phyloP scores from a whole-genome alignment of 257 asterid genomes.

The Jasminum sambac region DNA sequence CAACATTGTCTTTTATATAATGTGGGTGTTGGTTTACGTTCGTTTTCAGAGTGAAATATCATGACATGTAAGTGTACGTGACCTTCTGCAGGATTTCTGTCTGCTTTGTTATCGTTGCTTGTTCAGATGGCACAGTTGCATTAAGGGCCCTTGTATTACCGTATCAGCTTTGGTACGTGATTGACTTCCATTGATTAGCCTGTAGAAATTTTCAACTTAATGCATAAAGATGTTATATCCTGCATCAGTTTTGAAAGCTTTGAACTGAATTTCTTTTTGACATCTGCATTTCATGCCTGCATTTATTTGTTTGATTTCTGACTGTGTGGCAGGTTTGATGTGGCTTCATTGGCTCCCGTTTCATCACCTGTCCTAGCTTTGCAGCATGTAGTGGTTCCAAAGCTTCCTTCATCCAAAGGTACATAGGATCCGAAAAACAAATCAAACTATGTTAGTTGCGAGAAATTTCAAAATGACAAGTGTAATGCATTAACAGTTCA shows the following conservation, averaged over 20 bases:
- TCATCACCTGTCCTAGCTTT: slow-evolving; percentile 79
- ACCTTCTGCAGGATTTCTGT: slow-evolving; percentile 61
- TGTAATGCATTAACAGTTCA: background rate
- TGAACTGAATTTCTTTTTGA: background rate
- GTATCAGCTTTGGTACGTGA: slow-evolving; percentile 66
- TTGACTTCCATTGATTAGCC: slow-evolving; percentile 16
- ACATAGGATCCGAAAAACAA: slow-evolving; percentile 25
- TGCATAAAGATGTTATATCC: slow-evolving; percentile 13
- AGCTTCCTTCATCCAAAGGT: slow-evolving; percentile 52
- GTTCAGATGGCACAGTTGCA: slow-evolving; percentile 90
- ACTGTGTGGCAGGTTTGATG: slow-evolving; percentile 74
- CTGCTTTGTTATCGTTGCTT: slow-evolving; percentile 84
- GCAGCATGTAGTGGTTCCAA: slow-evolving; percentile 70
- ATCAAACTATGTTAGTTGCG: slow-evolving; percentile 10
- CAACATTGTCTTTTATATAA: slow-evolving; percentile 21
- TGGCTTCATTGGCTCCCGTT: slow-evolving; percentile 62
- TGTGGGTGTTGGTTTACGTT: slow-evolving; percentile 13
- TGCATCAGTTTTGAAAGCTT: slow-evolving; percentile 3
- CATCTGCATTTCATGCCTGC: slow-evolving; percentile 9
- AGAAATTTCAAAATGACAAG: slow-evolving; percentile 20
- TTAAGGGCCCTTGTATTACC: slow-evolving; percentile 91
- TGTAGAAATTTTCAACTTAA: slow-evolving; percentile 5
- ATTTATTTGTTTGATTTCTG: slow-evolving; percentile 21
- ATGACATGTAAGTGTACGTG: slow-evolving; percentile 9
- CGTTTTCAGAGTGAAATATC: slow-evolving; percentile 19